These are phyloP conservation scores for Colletotrichum sp. DNA, from an alignment of 2,329 filamentous ascomycete species.

Conservation along the genomic window DNA sequence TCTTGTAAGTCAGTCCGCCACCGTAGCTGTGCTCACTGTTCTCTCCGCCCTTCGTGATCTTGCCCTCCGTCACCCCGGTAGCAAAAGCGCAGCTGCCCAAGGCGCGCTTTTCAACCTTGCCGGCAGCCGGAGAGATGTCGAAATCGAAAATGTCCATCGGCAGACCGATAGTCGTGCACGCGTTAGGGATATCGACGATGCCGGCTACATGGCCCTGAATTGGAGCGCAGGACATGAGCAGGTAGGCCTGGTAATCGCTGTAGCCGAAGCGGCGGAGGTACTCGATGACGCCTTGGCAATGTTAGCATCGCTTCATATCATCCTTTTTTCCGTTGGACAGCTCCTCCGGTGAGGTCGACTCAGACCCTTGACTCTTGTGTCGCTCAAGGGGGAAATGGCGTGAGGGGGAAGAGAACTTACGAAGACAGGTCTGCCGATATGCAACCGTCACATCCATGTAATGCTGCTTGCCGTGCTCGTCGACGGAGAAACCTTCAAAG, in stretches of 20 bases:
- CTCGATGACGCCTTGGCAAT: constrained; percentile 69
- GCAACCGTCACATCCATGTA: constrained; percentile 87
- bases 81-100: constrained; percentile 67
- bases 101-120: constrained; percentile 43
- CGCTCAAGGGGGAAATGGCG: neutral
- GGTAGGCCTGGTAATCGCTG: constrained; percentile 79
- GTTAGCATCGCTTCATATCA: neutral
- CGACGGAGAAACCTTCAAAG: constrained; percentile 90
- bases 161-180: constrained; percentile 85
- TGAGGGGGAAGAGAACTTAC: constrained; percentile 32
- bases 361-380: neutral
- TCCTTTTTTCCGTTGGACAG: neutral
- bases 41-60: constrained; percentile 46
- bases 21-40: constrained; percentile 56
- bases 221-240: constrained; percentile 84
- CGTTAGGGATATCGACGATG: constrained; percentile 90
- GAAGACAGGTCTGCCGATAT: constrained; percentile 80
- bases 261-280: constrained; percentile 79
- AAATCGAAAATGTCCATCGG: constrained; percentile 97
- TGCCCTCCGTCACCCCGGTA: constrained; percentile 49
- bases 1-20: constrained; percentile 56
- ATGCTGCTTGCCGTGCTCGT: constrained; percentile 87
- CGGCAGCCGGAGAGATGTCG: constrained; percentile 74
- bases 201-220: constrained; percentile 89
- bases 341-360: neutral